Conservation (phyloP, 176 grass and related monocot genomes). For the Lolium rigidum region DNA sequence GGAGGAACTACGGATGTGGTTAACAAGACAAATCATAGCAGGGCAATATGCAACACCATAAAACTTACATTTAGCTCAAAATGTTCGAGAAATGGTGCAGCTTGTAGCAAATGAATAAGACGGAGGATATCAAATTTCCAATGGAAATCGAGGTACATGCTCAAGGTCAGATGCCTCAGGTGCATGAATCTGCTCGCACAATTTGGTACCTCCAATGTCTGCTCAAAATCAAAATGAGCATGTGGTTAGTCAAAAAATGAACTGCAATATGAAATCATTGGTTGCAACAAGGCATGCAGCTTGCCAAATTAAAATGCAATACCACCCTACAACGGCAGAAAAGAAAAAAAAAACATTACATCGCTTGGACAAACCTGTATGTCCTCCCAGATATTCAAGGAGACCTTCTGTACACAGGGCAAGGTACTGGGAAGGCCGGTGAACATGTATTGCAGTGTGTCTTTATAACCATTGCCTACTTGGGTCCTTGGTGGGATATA, state of each 20-base stretch:
- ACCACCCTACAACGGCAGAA: not conserved
- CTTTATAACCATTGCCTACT: not conserved
- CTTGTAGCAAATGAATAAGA: not conserved
- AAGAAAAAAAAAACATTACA: not conserved
- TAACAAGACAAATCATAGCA: too few species aligned
- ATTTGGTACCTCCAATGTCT: not conserved
- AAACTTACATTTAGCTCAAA: slow-evolving; percentile 13
- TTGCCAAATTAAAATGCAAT: not conserved
- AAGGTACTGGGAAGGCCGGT: not conserved
- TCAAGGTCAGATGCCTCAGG: slow-evolving; percentile 4
- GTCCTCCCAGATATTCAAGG: not conserved
- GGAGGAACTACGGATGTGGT: too few species aligned
- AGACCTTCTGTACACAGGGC: not conserved
- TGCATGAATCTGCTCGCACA: not conserved
- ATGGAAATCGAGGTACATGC: not conserved
- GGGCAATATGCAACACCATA: not conserved
- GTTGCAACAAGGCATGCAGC: not conserved
- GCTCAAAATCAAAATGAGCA: not conserved
- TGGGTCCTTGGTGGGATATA: not conserved
- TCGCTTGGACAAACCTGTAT: not conserved
- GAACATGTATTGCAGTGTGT: slow-evolving; percentile 1
- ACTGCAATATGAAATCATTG: not conserved
- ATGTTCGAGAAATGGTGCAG: not conserved
- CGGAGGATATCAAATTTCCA: slow-evolving; percentile 2
- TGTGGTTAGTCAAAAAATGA: not conserved